Base-by-base conservation (phyloP, 495 filamentous ascomycete species). In the Penicillium egyptiacum region DNA sequence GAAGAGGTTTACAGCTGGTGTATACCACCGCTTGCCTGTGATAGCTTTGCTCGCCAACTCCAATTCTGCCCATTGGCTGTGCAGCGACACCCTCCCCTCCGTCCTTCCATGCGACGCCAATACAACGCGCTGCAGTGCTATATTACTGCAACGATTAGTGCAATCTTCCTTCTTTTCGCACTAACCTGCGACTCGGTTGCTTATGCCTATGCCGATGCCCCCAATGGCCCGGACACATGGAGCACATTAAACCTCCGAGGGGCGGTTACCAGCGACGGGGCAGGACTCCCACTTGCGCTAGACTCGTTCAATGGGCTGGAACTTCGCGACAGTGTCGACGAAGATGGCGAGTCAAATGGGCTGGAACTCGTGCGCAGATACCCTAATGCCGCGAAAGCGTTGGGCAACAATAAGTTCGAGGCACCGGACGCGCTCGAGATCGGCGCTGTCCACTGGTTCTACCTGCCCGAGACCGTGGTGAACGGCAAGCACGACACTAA, bases 81-180 rank as follows among this genome's bases (percentile, higher is more conserved):
- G 23, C 26, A 53, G 44, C 47, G 37, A 46, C 48, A 42, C 42
- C 53, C 39, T 53, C 35, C 33, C 40, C 45, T 39, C 57, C 51
- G 31, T 58, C 51, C 48, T 64, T 70, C 67, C 67, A 89, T 89
- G 86, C 84, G 75, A 68, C 75, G 67, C 31, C 78, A 83, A 64
- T 76, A 83, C 60, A 83, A 81, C 66, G 83, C 79, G 58, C 74
- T 88, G 58, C 87, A 88, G 78, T 87, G 83, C 71, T 85, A 84
- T 61, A 73, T 91, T 60, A 83, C 80, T 69, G 86, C 87, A 65
- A 86, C 82, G 31, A 60, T 86, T 57, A 69, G 80, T 66, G 81
- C 82, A 40, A 80, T 82, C 30, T 66, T 81, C 43, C 62, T 86
- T 33, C 58, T 86, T 54, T 30, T 53, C 50, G 67, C 75, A 33